Conservation (phyloP, 371 early-diverging fungal species). For the Blastocladiella emersonii region DNA sequence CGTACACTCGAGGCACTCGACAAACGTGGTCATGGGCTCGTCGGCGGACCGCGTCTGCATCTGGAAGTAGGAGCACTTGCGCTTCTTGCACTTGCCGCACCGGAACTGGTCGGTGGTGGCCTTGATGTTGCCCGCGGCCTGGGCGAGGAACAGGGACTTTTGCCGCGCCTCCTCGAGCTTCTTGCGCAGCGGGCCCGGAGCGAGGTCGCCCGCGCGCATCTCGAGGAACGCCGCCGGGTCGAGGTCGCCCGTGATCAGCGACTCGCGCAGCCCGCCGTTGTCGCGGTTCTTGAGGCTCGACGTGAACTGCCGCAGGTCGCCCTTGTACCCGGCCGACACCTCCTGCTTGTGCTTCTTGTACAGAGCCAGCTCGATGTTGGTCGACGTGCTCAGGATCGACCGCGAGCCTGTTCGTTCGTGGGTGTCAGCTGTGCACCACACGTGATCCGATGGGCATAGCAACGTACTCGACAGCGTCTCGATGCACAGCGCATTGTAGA, state of each 20-base stretch:
- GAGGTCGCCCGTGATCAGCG: not conserved
- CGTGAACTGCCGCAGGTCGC: slow-evolving; percentile 61
- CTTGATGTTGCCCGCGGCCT: slow-evolving; percentile 57
- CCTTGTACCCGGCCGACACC: slow-evolving; percentile 40
- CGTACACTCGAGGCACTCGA: slow-evolving; percentile 5
- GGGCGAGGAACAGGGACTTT: slow-evolving; percentile 59
- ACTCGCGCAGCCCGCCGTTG: not conserved
- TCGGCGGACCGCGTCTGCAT: slow-evolving; percentile 40
- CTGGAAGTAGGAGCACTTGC: slow-evolving; percentile 89
- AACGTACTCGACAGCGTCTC: slow-evolving; percentile 50
- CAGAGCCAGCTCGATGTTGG: slow-evolving; percentile 49
- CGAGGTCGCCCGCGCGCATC: slow-evolving; percentile 79
- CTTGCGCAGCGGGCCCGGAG: slow-evolving; percentile 63
- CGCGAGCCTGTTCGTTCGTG: slow-evolving; percentile 34
- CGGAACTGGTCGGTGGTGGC: slow-evolving; percentile 89
- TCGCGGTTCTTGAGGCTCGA: slow-evolving; percentile 46
- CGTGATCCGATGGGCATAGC: slow-evolving; percentile 21
- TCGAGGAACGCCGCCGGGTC: slow-evolving; percentile 39
- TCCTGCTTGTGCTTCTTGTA: slow-evolving; percentile 25
- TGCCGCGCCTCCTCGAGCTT: slow-evolving; percentile 53
- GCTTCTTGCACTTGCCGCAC: slow-evolving; percentile 84
- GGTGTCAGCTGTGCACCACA: not conserved
- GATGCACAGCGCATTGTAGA: slow-evolving; percentile 63
- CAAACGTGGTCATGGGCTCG: slow-evolving; percentile 6
- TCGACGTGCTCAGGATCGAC: slow-evolving; percentile 41